Evolutionary conservation across 1,139 yeast species (phyloP).

Genomic region (Ogataea hybrid): DNA sequence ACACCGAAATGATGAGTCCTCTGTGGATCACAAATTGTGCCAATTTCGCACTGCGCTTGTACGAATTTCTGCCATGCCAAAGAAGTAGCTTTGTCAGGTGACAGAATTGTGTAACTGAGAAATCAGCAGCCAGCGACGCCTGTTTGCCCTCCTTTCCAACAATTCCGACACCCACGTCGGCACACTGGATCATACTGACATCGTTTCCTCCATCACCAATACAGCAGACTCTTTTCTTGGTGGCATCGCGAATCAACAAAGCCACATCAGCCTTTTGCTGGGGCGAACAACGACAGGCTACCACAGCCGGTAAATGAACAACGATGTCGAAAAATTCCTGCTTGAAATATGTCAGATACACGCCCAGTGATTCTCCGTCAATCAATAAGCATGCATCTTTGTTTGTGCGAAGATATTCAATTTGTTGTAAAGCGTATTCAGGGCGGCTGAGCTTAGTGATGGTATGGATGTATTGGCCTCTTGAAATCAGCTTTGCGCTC

Average conservation of each 20-base stretch:
- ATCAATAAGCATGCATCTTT: slow-evolving; percentile 77
- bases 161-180: slow-evolving; percentile 98
- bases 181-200: slow-evolving; percentile 98
- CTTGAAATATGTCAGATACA: slow-evolving; percentile 60
- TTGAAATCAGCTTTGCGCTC: slow-evolving; percentile 83
- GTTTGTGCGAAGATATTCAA: slow-evolving; percentile 68
- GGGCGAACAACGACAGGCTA: slow-evolving; percentile 98
- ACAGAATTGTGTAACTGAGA: slow-evolving; percentile 89
- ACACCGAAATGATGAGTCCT: slow-evolving; percentile 91
- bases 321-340: slow-evolving; percentile 77
- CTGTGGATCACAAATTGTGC: slow-evolving; percentile 97
- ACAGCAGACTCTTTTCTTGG: slow-evolving; percentile 91
- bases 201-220: slow-evolving; percentile 99
- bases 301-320: slow-evolving; percentile 80
- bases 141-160: slow-evolving; percentile 99
- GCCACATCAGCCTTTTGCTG: slow-evolving; percentile 99
- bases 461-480: slow-evolving; percentile 92
- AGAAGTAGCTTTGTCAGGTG: slow-evolving; percentile 80
- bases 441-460: slow-evolving; percentile 63
- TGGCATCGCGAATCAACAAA: slow-evolving; percentile 64
- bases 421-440: slow-evolving; percentile 65
- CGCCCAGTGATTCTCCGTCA: slow-evolving; percentile 88
- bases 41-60: slow-evolving; percentile 90
- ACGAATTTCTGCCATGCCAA: slow-evolving; percentile 98
- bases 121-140: slow-evolving; percentile 96